Evolutionary conservation across 2,329 filamentous ascomycete genomes (phyloP), one percentile per base, ranked within the genome.

Genomic region (Aphanocladium album): DNA sequence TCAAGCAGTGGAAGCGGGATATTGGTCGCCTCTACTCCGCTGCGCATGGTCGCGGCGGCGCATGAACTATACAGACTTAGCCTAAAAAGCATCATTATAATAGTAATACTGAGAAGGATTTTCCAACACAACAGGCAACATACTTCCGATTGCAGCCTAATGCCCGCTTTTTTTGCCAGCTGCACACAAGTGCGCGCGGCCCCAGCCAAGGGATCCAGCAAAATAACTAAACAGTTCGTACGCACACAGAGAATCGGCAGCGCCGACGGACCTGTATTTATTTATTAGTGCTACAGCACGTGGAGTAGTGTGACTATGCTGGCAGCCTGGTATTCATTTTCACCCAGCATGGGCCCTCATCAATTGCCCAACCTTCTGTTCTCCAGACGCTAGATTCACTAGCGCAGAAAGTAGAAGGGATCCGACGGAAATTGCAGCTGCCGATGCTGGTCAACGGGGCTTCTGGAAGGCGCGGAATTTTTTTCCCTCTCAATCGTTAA

Each of bases 11-110:
- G 87, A 79, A 77, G 66, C 69, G 68, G 0, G 85, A 88, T 67
- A 88, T 89, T 49, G 70, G 80, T 64, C 79, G 76, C 2, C 68
- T 89, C 17, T 89, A 87, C 66, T 77, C 82, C 47, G 82, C 86
- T 6, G 83, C 83, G 0, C 66, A 67, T 21, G 57, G 55, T 17
- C 66, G 72, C 2, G 64, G 63, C 27, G 64, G 64, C 17, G 60
- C 41, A 12, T 58, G n/a, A 56, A 14, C 5, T 23, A 12, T 21
- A 16, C 2, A 12, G 7, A 21, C 11, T n/a, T 12, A 23, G 39
- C 17, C 4, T 45, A 33, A 23, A 33, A 3, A 46, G 21, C 23
- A 27, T 19, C n/a, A 25, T 25, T 52, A 23, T 17, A 19, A 37
- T 11, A 39, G 14, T 25, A 39, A 9, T 17, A 39, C 16, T 39